Evolutionary conservation across 345 rosid genomes (phyloP), one percentile per base, ranked within the genome.

Genomic region (Aegle marmelos): DNA sequence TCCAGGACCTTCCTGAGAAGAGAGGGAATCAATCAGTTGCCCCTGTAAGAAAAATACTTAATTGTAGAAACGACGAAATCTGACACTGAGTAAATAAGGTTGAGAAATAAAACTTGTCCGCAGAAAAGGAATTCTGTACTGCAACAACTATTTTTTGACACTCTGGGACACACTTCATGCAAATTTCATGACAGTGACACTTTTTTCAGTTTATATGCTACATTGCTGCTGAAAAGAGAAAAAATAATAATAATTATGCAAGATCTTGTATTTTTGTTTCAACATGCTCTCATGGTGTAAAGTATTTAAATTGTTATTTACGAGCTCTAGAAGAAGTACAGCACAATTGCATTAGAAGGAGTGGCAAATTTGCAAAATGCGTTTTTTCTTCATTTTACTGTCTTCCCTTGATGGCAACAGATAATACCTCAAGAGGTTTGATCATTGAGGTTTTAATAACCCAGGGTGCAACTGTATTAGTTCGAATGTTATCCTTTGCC

Each of bases 401-500:
- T 45, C 50, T 45, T 45, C 16, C 50, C 50, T 45, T 25, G 34
- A 21, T 7, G 21, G 2, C 4, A 68, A 11, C 13, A 27, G n/a
- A 54, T 10, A 9, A 61, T 61, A 74, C 59, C 31, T 9, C 27
- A 5, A 21, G 2, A 25, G 68, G 21, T 4, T 83, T 34, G 1
- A 73, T 61, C 9, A 82, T 76, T 6, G 83, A 36, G 78, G 91
- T 85, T 63, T 45, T 83, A 63, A 73, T 86, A 3, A 70, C 71
- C 85, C 87, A 82, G 0, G 87, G 90, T 36, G 88, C 87, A 45
- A 88, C 88, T 2, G 79, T 25, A 75, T 86, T 88, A 36, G 60
- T 48, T 16, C 89, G 82, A 73, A 88, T 85, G 24, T 83, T 79
- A 86, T 86, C 89, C 58, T 83, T 80, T 4, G 87, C 88, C 91